A percentile compares a stretch with the other conserved stretches of the same genome.
Evolutionary conservation across 768 basidiomycete genomes (phyloP).

Genomic region (Amanita rimosa): DNA sequence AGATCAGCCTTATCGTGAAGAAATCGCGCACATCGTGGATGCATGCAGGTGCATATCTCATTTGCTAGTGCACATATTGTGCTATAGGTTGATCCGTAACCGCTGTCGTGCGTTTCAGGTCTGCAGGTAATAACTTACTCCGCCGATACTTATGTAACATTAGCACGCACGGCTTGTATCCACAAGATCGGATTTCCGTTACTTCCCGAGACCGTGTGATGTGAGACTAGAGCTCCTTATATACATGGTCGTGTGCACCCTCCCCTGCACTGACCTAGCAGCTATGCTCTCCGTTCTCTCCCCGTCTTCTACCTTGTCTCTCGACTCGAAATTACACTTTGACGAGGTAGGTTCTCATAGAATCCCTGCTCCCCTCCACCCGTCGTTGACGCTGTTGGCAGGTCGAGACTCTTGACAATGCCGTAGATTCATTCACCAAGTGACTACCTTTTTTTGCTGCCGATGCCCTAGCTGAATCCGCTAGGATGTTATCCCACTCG

Average conservation of each 20-base stretch:
- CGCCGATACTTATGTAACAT: background rate
- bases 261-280: background rate
- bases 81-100: too few relatives aligned
- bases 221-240: conserved; percentile 9
- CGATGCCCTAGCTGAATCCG: background rate
- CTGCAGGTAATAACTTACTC: background rate
- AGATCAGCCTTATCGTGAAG: too few relatives aligned
- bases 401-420: conserved; percentile 42
- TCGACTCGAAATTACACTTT: conserved; percentile 14
- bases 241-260: conserved; percentile 19
- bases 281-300: conserved; percentile 18
- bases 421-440: conserved; percentile 54
- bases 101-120: background rate
- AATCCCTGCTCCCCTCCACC: conserved; percentile 5
- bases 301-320: conserved; percentile 9
- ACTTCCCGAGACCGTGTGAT: conserved; percentile 20
- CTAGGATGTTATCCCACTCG: conserved; percentile 37
- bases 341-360: conserved; percentile 23
- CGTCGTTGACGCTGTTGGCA: conserved; percentile 13
- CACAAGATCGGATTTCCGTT: conserved; percentile 18
- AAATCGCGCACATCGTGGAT: too few relatives aligned
- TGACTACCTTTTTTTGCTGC: conserved; percentile 19
- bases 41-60: too few relatives aligned
- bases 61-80: too few relatives aligned
- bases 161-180: too few relatives aligned